Base-by-base conservation (phyloP, 148 eudicot genomes). In the Camellia japonica region DNA sequence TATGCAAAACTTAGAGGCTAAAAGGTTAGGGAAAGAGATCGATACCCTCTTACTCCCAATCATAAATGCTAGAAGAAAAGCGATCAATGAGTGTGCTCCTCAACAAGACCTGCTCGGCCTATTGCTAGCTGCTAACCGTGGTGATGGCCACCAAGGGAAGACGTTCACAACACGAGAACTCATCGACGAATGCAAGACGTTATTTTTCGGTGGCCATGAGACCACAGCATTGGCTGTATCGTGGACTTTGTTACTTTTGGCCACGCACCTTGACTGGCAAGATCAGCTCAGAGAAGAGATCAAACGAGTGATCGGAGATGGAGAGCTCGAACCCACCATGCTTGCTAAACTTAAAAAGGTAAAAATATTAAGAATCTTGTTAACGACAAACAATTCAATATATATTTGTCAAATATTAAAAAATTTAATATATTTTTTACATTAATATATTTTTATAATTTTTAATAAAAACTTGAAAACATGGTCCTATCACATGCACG, bases 141-240 rank as follows among this genome's bases (percentile, higher is more conserved):
- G 58, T 10, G 83, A 86, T 16, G 86, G 87, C 13, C 71, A 80
- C 30, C 71, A 23, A 5, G 88, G 66, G 18, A 81, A 67, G 88
- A 82, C 83, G 5, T 82, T 97, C 82, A 90, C 87, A 12, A 87
- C 81, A 5, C 47, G 90, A 60, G 97, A 94, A 74, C 79, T 97
- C 2, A 85, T 94, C 30, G 99, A 97, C 59, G 99, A 97, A 73
- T 93, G 97, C 85, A 95, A 95, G 80, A 95, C 98, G 0, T 95
- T 95, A 76, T 95, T 93, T 82, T 95, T 95, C 42, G 98, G 89
- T 6, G 98, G 97, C 52, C 93, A 90, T 55, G 98, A 95, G 79
- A 95, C 97, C 14, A 91, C 94, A 10, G 97, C 97, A 41, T 72
- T 95, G 65, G 87, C 92, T 7, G 85, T 95, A 81, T 83, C 96